These are phyloP conservation scores for Starmerella ratchasimensis DNA, from an alignment of 805 yeast species.

Conservation along the genomic window DNA sequence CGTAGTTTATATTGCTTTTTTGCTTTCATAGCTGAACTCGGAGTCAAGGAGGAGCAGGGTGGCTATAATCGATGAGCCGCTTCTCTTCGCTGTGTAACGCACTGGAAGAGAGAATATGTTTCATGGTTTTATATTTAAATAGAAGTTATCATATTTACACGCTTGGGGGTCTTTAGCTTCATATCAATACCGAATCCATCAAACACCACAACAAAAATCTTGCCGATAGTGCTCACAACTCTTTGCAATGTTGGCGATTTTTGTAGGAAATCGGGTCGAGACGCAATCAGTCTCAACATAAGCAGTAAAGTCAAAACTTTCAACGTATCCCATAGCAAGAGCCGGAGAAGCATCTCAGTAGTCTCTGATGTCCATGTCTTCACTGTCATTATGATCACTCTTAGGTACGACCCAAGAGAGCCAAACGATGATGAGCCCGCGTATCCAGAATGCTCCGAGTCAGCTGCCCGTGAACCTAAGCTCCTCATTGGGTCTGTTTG, in stretches of 20 bases:
- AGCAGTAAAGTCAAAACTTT: constrained; percentile 11
- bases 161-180: constrained; percentile 4
- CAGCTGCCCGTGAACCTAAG: not conserved
- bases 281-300: constrained; percentile 13
- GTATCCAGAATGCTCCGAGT: too few species aligned
- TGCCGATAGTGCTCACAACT: constrained; percentile 12
- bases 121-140: too few species aligned
- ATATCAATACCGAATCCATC: constrained; percentile 21
- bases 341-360: constrained; percentile 6
- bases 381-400: not conserved
- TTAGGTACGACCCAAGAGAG: not conserved
- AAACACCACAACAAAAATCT: constrained; percentile 16
- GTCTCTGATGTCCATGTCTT: not conserved
- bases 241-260: constrained; percentile 13
- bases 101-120: too few species aligned
- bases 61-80: too few species aligned
- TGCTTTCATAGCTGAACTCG: too few species aligned
- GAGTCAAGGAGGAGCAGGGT: too few species aligned
- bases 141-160: too few species aligned
- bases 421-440: too few species aligned
- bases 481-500: too few species aligned
- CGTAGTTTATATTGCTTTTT: too few species aligned
- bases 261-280: constrained; percentile 12
- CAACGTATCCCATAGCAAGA: constrained; percentile 13
- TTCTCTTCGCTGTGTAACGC: too few species aligned